Percentiles rank a stretch among this genome's conserved stretches.
Conservation (phyloP, 108 stramenopile species). For the Nitzschia sp. region DNA sequence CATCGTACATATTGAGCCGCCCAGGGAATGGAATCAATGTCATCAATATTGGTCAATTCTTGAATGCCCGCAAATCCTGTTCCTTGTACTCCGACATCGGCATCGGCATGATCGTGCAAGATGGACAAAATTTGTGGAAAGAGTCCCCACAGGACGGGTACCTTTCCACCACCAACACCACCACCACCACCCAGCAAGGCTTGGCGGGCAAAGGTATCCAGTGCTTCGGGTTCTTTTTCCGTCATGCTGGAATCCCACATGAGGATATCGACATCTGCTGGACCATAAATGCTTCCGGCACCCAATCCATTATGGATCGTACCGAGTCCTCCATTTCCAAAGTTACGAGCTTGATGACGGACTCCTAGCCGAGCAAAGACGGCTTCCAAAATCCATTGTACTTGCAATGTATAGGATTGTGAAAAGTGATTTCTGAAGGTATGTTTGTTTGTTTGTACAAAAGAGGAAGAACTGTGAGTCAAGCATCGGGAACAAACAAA, state of each 20-base stretch:
- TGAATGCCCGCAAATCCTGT: constrained; percentile 51
- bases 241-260: constrained; percentile 67
- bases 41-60: constrained; percentile 16
- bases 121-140: background rate
- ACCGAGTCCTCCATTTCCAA: constrained; percentile 56
- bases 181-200: constrained; percentile 38
- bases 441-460: no score
- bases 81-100: constrained; percentile 35
- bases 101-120: constrained; percentile 53
- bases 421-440: constrained; percentile 49
- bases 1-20: constrained; percentile 61
- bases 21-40: constrained; percentile 52
- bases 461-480: no score
- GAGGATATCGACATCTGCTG: constrained; percentile 62
- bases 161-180: constrained; percentile 24
- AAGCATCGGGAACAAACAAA: no score
- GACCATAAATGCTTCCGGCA: constrained; percentile 56
- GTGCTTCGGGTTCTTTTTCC: constrained; percentile 26
- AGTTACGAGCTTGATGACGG: constrained; percentile 51
- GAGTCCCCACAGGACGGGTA: constrained; percentile 55
- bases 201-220: constrained; percentile 65
- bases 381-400: constrained; percentile 61
- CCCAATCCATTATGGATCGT: constrained; percentile 48
- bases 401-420: constrained; percentile 62
- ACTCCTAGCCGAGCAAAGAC: constrained; percentile 63